Evolutionary conservation across 1,284 basidiomycete species (phyloP), one percentile per base, ranked within the genome.

Genomic region (Ustilago vetiveriae): DNA sequence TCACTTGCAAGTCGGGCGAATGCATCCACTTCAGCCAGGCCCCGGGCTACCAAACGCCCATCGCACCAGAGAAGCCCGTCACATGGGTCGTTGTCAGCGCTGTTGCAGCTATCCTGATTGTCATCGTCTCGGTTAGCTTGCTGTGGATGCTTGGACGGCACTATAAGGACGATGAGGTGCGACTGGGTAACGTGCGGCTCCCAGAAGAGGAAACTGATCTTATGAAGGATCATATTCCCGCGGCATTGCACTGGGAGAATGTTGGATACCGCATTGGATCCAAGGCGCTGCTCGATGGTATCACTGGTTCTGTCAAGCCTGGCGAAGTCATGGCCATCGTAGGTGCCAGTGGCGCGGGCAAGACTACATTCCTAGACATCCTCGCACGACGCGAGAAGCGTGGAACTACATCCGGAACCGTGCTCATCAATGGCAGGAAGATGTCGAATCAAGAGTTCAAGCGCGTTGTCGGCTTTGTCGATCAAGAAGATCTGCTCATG

Each of bases 401-500:
- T 4, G 95, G 95, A 1, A 75, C 76, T 3, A 90, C 94, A 0
- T 82, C 84, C 22, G 94, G 94, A 2, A 86, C 86, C 17, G 90
- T 90, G 37, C 87, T 92, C 22, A 88, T 98, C 52, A 98, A 98
- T 78, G 94, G 94, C 0, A 86, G 91, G 3, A 86, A 87, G 59
- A 90, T 96, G 38, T 84, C 85, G 41, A 86, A 92, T 75, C 84
- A 86, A 33, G 88, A 90, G 76, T 97, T 92, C 85, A 89, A 89
- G 79, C 88, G 88, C 26, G 89, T 97, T 10, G 88, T 90, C 60
- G 95, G 95, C 29, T 98, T 91, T 75, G 95, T 98, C 47, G 95
- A 98, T 82, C 95, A 98, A 83, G 95, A 98, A 82, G 95, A 98
- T 82, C 95, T 94, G 7, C 85, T 98, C 50, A 94, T 98, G 89